Base-by-base conservation (phyloP, 2,329 filamentous ascomycete species). In the Hymenoscyphus scutula region DNA sequence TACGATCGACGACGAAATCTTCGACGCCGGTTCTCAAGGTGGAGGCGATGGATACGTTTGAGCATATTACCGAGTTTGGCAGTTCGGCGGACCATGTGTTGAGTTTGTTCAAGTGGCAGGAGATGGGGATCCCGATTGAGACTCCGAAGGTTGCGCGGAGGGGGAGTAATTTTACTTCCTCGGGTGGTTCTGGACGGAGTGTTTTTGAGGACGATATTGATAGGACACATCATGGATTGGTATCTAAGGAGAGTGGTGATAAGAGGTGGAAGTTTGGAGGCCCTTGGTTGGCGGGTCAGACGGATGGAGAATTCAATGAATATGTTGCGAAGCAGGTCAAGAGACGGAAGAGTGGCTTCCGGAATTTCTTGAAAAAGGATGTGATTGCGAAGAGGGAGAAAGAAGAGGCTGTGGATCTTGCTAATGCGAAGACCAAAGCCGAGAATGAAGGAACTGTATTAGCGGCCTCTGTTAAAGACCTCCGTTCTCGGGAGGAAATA, bases 21-120 rank as follows among this genome's bases (percentile, higher is more conserved):
- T 86, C 88, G 6, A 88, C 87, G n/a, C 90, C 92, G 10, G 81
- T 90, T 57, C 84, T 97, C 60, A 86, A 91, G 67, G 78, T 98
- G 69, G 87, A 86, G 71, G 84, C 89, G 64, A 83, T 96, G 67
- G 94, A 98, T 79, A 90, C 91, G 1, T 84, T 87, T 69, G 92
- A 97, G 77, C 89, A 92, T 74, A 83, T 97, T 69, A 97, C 93
- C 73, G 92, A 97, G 73, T 98, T 92, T 76, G 82, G 86, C 66
- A 92, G 90, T 41, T 90, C 92, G 0, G 84, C 88, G 62, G 91
- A 97, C 75, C 91, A 96, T 76, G 84, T 88, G 58, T 79, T 92
- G 69, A 92, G 91, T 7, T 80, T 96, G 61, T 81, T 87, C 73
- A 98, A 97, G 80, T 97, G 89, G 79, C 89, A 92, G 74, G 91